A percentile compares a stretch with the other conserved stretches of the same genome.
Evolutionary conservation across 345 rosid genomes (phyloP).

Genomic region (Hypericum perforatum): DNA sequence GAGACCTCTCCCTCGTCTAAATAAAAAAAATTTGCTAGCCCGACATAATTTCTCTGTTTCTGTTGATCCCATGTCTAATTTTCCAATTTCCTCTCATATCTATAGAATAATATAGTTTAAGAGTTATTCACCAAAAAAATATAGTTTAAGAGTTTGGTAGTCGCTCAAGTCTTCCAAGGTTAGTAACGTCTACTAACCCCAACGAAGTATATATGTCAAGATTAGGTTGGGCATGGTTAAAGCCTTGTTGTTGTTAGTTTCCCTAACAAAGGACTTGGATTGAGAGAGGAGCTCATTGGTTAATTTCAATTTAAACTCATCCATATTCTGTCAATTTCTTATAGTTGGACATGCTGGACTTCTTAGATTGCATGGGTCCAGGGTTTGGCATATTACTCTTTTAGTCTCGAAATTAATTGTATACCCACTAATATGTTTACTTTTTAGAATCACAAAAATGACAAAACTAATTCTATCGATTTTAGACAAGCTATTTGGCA

Average conservation of each 20-base stretch:
- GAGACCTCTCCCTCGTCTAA: too few species aligned
- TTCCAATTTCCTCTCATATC: too few species aligned
- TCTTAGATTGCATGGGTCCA: slow-evolving; percentile 25
- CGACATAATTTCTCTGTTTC: too few species aligned
- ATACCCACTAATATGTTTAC: background rate
- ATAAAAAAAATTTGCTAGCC: too few species aligned
- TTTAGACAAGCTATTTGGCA: too few species aligned
- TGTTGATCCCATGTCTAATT: too few species aligned
- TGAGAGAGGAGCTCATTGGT: too few species aligned
- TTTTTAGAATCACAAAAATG: too few species aligned
- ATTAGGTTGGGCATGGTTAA: slow-evolving; percentile 28
- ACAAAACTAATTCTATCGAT: too few species aligned
- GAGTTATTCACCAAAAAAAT: too few species aligned
- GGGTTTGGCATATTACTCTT: slow-evolving; percentile 4
- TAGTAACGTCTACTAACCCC: slow-evolving; percentile 27
- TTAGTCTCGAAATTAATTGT: background rate
- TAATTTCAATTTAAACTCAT: too few species aligned
- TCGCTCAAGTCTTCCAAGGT: slow-evolving; percentile 33
- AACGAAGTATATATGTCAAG: slow-evolving; percentile 17
- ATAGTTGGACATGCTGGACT: slow-evolving; percentile 13
- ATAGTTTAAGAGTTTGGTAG: slow-evolving; percentile 26
- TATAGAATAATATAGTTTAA: slow-evolving; percentile 10
- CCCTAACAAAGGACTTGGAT: slow-evolving; percentile 34
- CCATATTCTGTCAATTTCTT: slow-evolving; percentile 6
- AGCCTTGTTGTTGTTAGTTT: slow-evolving; percentile 31